Evolutionary conservation across 768 basidiomycete species (phyloP).

Genomic region (Auricularia sp.): DNA sequence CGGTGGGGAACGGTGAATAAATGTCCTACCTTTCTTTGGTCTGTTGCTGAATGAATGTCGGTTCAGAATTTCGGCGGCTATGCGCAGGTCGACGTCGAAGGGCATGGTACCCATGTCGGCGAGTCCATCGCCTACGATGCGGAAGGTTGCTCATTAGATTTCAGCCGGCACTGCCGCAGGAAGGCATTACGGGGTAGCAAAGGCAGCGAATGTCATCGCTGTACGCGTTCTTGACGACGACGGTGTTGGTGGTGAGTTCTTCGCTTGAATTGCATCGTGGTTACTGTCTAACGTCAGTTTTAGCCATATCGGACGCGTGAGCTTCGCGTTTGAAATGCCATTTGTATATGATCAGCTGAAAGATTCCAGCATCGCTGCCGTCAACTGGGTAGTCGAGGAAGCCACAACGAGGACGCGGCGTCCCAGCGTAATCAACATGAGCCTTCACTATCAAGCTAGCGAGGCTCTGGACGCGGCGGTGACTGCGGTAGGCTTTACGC

Average conservation of each 20-base stretch:
- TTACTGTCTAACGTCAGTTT: too few species aligned
- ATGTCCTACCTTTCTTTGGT: too few species aligned
- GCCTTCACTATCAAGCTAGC: not conserved
- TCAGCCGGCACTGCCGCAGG: constrained; percentile 9
- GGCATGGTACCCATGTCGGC: constrained; percentile 11
- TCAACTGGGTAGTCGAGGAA: not conserved
- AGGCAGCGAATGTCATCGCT: constrained; percentile 13
- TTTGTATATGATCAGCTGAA: too few species aligned
- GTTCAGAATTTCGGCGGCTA: not conserved
- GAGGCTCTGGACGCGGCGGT: not conserved
- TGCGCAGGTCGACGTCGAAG: not conserved
- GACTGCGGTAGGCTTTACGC: too few species aligned
- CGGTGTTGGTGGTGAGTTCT: not conserved
- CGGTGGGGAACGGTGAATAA: not conserved
- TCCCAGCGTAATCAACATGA: constrained; percentile 4
- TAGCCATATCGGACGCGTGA: not conserved
- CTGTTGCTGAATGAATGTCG: too few species aligned
- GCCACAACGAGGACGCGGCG: not conserved
- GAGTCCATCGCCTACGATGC: too few species aligned
- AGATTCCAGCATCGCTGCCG: not conserved
- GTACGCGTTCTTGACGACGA: constrained; percentile 13
- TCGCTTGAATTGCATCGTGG: too few species aligned
- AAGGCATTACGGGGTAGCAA: constrained; percentile 12
- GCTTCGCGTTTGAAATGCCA: too few species aligned
- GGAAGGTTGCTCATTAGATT: too few species aligned